These are phyloP conservation scores for Solanum appendiculatum DNA, from an alignment of 257 asterid genomes.

Conservation along the genomic window DNA sequence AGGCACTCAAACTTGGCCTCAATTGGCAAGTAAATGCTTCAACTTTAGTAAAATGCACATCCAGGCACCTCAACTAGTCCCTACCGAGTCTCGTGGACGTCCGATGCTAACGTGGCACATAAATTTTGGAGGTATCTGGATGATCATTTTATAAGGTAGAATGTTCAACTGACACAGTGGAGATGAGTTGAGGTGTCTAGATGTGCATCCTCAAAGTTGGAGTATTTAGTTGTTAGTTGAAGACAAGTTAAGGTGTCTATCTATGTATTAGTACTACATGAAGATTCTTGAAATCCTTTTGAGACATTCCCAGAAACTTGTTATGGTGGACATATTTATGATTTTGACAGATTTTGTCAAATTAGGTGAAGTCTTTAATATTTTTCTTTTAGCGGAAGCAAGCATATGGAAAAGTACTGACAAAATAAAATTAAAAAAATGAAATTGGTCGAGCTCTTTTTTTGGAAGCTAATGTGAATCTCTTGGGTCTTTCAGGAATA, in stretches of 20 bases:
- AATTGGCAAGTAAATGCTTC: background rate
- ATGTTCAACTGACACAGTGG: background rate
- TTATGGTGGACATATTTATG: background rate
- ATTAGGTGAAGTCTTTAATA: background rate
- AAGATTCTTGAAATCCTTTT: background rate
- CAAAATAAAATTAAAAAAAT: background rate
- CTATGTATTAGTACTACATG: background rate
- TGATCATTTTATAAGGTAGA: background rate
- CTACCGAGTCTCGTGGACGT: background rate
- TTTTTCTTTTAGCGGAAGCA: background rate
- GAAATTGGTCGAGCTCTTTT: background rate
- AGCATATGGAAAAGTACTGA: background rate
- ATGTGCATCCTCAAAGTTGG: background rate
- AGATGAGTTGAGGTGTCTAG: background rate
- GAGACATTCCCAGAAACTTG: background rate
- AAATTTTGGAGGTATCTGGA: background rate
- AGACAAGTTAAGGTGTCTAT: background rate
- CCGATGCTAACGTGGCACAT: background rate
- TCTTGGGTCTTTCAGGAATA: slow-evolving; percentile 30
- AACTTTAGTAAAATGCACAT: background rate
- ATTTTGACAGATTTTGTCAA: background rate
- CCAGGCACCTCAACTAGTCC: background rate
- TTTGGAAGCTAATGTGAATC: background rate
- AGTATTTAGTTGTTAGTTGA: background rate
- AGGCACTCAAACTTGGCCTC: background rate